Conservation (phyloP, 2,329 filamentous ascomycete genomes). For the Drechslera avenae region DNA sequence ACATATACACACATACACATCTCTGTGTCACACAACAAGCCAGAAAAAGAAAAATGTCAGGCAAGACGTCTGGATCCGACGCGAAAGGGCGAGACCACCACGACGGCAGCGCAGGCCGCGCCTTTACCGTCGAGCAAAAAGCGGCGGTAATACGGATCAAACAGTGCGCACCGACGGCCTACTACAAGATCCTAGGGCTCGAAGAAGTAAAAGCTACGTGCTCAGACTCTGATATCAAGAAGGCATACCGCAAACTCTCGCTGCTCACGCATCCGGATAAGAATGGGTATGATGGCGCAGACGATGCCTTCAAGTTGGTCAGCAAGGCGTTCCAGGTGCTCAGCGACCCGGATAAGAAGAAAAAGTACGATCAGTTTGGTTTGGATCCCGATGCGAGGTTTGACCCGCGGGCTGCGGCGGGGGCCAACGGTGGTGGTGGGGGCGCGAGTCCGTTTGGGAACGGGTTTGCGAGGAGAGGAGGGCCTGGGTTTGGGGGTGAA, state of each 20-base stretch:
- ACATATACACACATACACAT: conserved; percentile 3
- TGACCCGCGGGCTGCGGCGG: conserved; percentile 62
- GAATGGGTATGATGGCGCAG: conserved; percentile 92
- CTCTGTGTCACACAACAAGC: conserved; percentile 3
- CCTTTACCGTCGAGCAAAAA: conserved; percentile 89
- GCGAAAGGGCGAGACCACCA: conserved; percentile 66
- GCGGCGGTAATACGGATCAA: conserved; percentile 88
- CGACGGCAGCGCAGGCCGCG: conserved; percentile 75
- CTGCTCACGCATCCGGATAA: conserved; percentile 97
- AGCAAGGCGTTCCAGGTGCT: conserved; percentile 90
- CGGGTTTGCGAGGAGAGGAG: conserved; percentile 61
- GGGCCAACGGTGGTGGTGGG: conserved; percentile 30
- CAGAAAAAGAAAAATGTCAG: conserved; percentile 48
- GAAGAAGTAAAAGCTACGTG: conserved; percentile 67
- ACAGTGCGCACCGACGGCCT: conserved; percentile 81
- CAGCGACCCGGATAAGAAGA: conserved; percentile 90
- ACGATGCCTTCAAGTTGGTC: conserved; percentile 99
- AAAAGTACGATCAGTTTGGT: conserved; percentile 85
- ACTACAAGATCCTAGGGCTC: conserved; percentile 91
- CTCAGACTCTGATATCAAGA: conserved; percentile 88
- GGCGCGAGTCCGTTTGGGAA: conserved; percentile 67
- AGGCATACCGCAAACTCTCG: conserved; percentile 93
- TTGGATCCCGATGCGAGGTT: conserved; percentile 92
- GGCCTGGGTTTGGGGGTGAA: conserved; percentile 78
- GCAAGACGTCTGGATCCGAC: conserved; percentile 52